phyloP scores from a whole-genome alignment of 345 rosid species.

The Hibiscus trionum region DNA sequence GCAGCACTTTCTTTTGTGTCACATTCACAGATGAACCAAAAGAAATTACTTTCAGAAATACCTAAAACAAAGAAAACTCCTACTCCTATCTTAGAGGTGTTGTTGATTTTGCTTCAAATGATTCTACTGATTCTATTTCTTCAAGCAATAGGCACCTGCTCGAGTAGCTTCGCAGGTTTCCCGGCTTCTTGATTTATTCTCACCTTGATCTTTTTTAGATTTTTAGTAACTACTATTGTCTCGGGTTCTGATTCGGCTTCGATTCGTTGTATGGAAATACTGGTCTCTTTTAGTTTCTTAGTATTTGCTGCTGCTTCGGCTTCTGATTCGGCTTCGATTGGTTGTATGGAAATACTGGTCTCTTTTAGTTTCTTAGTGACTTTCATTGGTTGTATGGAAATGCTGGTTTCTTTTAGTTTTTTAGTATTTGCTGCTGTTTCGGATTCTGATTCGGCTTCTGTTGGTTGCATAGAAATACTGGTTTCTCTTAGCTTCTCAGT shows the following conservation, averaged over 20 bases:
- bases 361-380: background rate
- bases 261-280: too few species aligned
- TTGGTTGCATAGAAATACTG: background rate
- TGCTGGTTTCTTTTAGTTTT: background rate
- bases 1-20: slow-evolving; percentile 22
- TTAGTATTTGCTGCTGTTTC: background rate
- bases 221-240: too few species aligned
- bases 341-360: background rate
- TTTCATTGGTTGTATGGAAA: background rate
- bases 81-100: background rate
- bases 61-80: background rate
- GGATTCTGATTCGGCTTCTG: background rate
- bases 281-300: too few species aligned
- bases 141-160: background rate
- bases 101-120: background rate
- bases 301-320: too few species aligned
- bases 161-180: background rate
- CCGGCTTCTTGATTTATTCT: too few species aligned
- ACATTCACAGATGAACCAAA: too few species aligned
- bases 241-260: too few species aligned
- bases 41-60: too few species aligned
- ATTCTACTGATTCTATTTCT: background rate
- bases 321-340: too few species aligned
- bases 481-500: background rate
- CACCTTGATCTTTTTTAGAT: too few species aligned